Base-by-base conservation (phyloP, 2,329 filamentous ascomycete species). In the Aplosporella prunicola region DNA sequence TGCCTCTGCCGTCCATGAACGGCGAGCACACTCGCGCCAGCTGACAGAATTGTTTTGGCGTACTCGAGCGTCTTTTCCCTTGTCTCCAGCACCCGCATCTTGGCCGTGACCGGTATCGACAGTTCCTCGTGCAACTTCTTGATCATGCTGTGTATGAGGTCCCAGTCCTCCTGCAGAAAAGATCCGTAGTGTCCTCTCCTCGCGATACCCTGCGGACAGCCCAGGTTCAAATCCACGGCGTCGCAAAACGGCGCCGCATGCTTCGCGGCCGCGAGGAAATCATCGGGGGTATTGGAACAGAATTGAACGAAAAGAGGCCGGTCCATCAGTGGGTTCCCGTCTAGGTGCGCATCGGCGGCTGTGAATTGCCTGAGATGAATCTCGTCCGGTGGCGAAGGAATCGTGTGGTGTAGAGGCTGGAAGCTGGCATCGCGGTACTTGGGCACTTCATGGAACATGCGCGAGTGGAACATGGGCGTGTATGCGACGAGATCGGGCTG, bases 181-280 rank as follows among this genome's bases (percentile, higher is more conserved):
- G 89, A 82, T 15, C 91, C 91, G 53, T 98, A 98, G 56, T 84
- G 80, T 7, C 91, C 91, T 56, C 82, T 83, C 56, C 77, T 76
- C 22, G 91, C 91, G 48, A 98, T 98, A 1, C 89, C 89, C 56
- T 98, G 91, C 1, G 91, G 91, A 62, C 91, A 98, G 6, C 91
- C 91, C 4, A 98, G 69, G 57, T 98, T 98, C 49, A 98, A 64
- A 58, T 98, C 91, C 3, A 98, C 82, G 6, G 91, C 91, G 57
- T 98, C 91, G 61, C 89, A 96, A 59, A 88, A 83, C 0, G 86
- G 84, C 5, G 82, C 79, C 0, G 86, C 88, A 43, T 80, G 71
- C 45, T 74, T 72, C 0, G 89, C 91, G 0, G 91, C 87, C 18
- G 72, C 71, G 32, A 96, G 76, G 14, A 94, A 71, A 36, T 82